A percentile compares a stretch with the other conserved stretches of the same genome.
Conservation (phyloP, 208 protist species). For the Acanthamoeba royreba region DNA sequence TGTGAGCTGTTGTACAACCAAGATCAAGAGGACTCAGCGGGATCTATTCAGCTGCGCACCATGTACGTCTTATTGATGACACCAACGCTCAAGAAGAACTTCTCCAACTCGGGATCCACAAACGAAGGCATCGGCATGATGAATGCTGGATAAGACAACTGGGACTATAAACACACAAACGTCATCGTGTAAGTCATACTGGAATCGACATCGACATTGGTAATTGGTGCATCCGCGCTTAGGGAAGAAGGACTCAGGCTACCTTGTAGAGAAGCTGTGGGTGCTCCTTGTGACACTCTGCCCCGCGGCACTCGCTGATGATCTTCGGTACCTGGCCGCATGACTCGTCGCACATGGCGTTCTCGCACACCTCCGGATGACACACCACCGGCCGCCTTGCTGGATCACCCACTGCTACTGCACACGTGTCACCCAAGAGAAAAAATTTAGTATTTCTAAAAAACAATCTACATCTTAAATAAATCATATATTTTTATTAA, state of each 20-base stretch:
- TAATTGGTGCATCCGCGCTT: neutral
- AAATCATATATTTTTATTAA: too few relatives aligned
- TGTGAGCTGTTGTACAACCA: too few relatives aligned
- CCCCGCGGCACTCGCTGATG: neutral
- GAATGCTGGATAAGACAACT: neutral
- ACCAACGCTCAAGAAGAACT: neutral
- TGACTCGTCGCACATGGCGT: neutral
- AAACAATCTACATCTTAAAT: too few relatives aligned
- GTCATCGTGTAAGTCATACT: too few relatives aligned
- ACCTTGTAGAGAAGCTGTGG: neutral
- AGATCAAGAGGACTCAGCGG: too few relatives aligned
- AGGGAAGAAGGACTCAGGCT: neutral
- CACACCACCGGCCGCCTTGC: neutral
- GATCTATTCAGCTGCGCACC: too few relatives aligned
- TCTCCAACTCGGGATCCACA: neutral
- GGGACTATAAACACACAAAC: neutral
- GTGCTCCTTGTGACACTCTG: neutral
- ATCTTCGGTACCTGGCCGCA: neutral
- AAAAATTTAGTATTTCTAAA: too few relatives aligned
- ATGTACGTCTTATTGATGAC: neutral
- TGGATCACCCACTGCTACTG: too few relatives aligned
- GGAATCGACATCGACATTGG: neutral
- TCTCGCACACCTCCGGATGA: conserved; percentile 14
- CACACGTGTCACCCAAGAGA: too few relatives aligned
- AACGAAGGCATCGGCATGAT: neutral